Base-by-base conservation (phyloP, 1,284 basidiomycete genomes). In the Veloporphyrellus conicus region DNA sequence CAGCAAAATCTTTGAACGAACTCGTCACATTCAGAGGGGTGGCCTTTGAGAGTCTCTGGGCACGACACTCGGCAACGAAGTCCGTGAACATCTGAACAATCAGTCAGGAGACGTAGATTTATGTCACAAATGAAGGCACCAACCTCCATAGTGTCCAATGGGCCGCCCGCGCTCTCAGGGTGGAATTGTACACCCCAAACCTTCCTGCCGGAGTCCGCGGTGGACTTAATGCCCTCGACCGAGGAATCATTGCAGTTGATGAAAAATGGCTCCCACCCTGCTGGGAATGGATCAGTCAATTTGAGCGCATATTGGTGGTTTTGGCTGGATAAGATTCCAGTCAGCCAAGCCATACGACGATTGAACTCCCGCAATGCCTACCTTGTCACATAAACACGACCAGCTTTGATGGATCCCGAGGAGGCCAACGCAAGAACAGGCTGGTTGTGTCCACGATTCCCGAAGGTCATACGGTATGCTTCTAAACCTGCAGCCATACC, bases 381-480 rank as follows among this genome's bases (percentile, higher is more conserved):
- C 92, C 85, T 88, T 1, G 95, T 99, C 43, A 99, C 94, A 71
- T 98, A 99, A 39, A 99, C 94, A 36, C 95, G 80, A 16, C 95
- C 96, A 41, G 94, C 91, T 65, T 84, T 90, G 73, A 98, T 93
- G 25, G 88, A 92, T 4, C 94, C 93, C 8, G 89, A 82, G 32
- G 82, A 86, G 29, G 92, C 90, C 45, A 98, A 77, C 20, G 95
- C 95, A 29, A 99, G 79, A 15, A 99, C 95, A 34, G 95, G 95
- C 69, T 99, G 95, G 68, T 99, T 99, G 71, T 99, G 96, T n/a
- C 95, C 95, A 60, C 95, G 88, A 70, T 99, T 98, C 23, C 95
- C 94, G 63, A 98, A 98, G 18, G 85, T 91, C 93, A 96, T 96
- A 28, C 93, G 81, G 69, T 98, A 98, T 7, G 94, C 92, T 61